Evolutionary conservation across 2,329 filamentous ascomycete species (phyloP).

Genomic region (Talaromyces verruculosus): DNA sequence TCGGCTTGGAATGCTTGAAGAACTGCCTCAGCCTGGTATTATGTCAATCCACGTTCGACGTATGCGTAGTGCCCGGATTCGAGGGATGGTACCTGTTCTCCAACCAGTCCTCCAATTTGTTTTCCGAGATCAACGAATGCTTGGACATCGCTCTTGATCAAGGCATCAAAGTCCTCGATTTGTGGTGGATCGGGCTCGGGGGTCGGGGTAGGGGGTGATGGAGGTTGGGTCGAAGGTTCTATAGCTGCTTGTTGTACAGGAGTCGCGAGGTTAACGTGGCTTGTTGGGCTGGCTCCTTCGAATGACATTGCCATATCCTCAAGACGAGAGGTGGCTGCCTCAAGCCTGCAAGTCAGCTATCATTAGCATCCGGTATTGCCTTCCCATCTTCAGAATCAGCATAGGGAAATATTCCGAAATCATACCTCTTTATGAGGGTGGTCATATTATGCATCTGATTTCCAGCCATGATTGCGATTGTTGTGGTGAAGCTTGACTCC

Average conservation of each 20-base stretch:
- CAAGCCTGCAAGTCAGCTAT: conserved; percentile 64
- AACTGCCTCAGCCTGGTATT: conserved; percentile 54
- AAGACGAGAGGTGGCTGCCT: conserved; percentile 91
- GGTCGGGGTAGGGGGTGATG: conserved; percentile 50
- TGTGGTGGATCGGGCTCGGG: conserved; percentile 66
- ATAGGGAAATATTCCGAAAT: background rate
- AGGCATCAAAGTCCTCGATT: conserved; percentile 83
- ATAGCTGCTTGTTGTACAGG: conserved; percentile 28
- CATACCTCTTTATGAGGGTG: conserved; percentile 96
- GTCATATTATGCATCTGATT: conserved; percentile 95
- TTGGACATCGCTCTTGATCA: conserved; percentile 71
- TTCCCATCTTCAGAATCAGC: conserved; percentile 10
- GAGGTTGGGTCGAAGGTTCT: conserved; percentile 33
- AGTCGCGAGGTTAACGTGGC: conserved; percentile 32
- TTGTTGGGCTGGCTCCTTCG: conserved; percentile 47
- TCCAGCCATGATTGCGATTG: conserved; percentile 56
- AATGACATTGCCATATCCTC: conserved; percentile 89
- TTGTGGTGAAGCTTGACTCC: background rate
- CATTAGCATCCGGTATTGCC: conserved; percentile 13
- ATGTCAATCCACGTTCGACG: conserved; percentile 21
- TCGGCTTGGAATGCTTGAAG: conserved; percentile 75
- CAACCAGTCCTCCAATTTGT: conserved; percentile 72
- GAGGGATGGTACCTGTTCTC: conserved; percentile 66
- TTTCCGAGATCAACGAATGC: conserved; percentile 77
- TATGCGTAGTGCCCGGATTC: background rate